Evolutionary conservation across 2,329 filamentous ascomycete genomes (phyloP), one percentile per base, ranked within the genome.

Genomic region (Colletotrichum agaves): DNA sequence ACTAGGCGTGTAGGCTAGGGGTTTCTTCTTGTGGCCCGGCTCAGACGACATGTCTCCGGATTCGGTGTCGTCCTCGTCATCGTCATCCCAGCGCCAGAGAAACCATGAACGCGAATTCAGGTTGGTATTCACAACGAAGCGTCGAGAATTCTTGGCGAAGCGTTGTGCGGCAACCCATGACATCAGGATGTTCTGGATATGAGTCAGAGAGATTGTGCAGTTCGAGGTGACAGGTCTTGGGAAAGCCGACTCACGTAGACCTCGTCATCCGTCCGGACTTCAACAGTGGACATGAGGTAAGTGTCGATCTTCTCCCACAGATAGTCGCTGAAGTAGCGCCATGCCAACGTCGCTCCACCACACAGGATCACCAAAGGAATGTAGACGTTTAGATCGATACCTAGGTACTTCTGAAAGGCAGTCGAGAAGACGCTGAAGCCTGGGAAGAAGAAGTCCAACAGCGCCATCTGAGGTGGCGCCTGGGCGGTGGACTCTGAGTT

Each of bases 221-320:
- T 27, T 27, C 27, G 27, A 27, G 27, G 5, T 27, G 27, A 8
- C 8, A 27, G 27, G 27, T 7, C 27, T 27, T 27, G 27, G 27
- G 27, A 27, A 27, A 27, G 5, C 27, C 27, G 21, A 68, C 65
- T 46, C 19, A 68, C 65, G 80, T 91, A 93, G 63, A 91, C 87
- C 75, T 93, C 90, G 72, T 93, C 91, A 64, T 92, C 89, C 31
- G 87, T 84, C 49, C 88, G 85, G 43, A 93, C 86, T 71, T 90
- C 87, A 17, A 90, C 89, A 1, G 85, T 87, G 3, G 87, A 90
- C 82, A 91, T 88, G 72, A 90, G 84, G 72, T 91, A 80, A 5
- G 79, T 73, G 46, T 85, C 81, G 33, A 89, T 70, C 43, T 84
- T 75, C 1, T 76, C 74, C 79, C 81, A 85, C 12, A 87, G 64